phyloP scores from a whole-genome alignment of 257 asterid genomes.

The Ehretia macrophylla region DNA sequence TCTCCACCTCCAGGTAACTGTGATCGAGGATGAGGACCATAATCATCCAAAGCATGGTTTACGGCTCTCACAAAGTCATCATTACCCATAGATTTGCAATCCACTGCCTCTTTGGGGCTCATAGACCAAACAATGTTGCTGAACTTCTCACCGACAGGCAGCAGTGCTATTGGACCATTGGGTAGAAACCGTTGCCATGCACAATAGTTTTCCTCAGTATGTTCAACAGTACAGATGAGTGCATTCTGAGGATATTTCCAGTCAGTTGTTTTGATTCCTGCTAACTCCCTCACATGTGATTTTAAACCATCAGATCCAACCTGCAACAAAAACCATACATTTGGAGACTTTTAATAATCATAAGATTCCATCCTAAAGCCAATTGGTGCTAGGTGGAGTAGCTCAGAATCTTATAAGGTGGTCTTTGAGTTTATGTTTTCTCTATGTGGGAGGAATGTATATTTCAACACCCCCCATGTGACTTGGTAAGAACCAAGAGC shows the following conservation, averaged over 20 bases:
- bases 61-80: slow-evolving; percentile 61
- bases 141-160: slow-evolving; percentile 76
- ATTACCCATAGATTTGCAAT: slow-evolving; percentile 60
- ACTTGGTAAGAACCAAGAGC: too few relatives aligned
- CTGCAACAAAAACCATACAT: slow-evolving; percentile 30
- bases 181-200: slow-evolving; percentile 96
- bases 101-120: slow-evolving; percentile 66
- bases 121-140: slow-evolving; percentile 98
- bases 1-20: slow-evolving; percentile 27
- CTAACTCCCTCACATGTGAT: slow-evolving; percentile 81
- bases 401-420: too few relatives aligned
- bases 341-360: neutral
- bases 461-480: too few relatives aligned
- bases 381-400: too few relatives aligned
- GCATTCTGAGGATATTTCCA: slow-evolving; percentile 95
- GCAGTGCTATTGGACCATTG: slow-evolving; percentile 88
- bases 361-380: too few relatives aligned
- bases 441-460: too few relatives aligned
- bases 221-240: slow-evolving; percentile 84
- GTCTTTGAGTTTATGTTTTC: too few relatives aligned
- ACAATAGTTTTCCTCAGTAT: slow-evolving; percentile 48
- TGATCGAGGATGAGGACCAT: slow-evolving; percentile 78
- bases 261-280: slow-evolving; percentile 85
- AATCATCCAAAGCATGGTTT: slow-evolving; percentile 61
- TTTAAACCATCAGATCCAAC: slow-evolving; percentile 98